phyloP scores from a whole-genome alignment of 768 basidiomycete genomes.

The Coprinopsis cinerea region DNA sequence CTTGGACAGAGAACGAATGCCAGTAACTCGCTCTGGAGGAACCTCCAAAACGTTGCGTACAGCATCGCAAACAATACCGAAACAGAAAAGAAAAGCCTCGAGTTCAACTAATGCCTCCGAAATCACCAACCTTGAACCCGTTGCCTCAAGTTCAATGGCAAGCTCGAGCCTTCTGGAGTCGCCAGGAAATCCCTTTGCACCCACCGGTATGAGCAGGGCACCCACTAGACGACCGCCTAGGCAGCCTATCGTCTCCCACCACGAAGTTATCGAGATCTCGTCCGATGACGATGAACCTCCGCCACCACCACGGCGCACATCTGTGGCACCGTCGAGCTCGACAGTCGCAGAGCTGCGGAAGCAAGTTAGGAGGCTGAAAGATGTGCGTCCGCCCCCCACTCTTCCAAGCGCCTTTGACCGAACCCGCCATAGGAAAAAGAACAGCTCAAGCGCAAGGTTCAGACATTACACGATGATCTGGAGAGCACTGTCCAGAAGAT shows the following conservation, averaged over 20 bases:
- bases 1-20: too few species aligned
- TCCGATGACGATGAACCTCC: slow-evolving; percentile 43
- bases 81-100: not conserved
- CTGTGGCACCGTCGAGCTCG: slow-evolving; percentile 15
- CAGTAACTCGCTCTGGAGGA: slow-evolving; percentile 20
- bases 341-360: slow-evolving; percentile 29
- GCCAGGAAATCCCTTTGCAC: not conserved
- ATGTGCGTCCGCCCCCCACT: slow-evolving; percentile 31
- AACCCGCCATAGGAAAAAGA: slow-evolving; percentile 25
- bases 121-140: not conserved
- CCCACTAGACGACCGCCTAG: slow-evolving; percentile 8
- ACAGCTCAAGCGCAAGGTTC: slow-evolving; percentile 25
- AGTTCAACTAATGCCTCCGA: not conserved
- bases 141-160: not conserved
- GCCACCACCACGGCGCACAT: slow-evolving; percentile 3
- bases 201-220: not conserved
- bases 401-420: not conserved
- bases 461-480: slow-evolving; percentile 17
- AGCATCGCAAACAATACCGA: not conserved
- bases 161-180: too few species aligned
- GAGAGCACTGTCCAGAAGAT: slow-evolving; percentile 21
- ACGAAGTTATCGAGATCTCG: slow-evolving; percentile 50
- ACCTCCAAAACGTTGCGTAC: not conserved
- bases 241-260: not conserved
- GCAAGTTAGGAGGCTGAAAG: slow-evolving; percentile 37